A percentile compares a stretch with the other conserved stretches of the same genome.
Evolutionary conservation across 169 alveolate species (phyloP).

Genomic region (Plasmodium sp.): DNA sequence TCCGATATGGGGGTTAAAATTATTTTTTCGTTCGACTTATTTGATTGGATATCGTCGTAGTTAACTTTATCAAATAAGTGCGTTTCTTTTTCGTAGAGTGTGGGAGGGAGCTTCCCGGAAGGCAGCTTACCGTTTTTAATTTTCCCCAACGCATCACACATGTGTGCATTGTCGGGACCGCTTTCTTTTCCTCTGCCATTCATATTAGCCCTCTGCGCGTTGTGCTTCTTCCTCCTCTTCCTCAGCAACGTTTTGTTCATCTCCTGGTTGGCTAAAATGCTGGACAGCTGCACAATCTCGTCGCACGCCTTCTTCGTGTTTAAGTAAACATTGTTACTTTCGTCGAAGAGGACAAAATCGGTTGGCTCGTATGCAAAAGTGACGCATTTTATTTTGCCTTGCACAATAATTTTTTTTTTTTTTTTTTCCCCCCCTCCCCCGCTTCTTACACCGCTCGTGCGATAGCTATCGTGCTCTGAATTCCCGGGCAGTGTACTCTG

Average conservation of each 20-base stretch:
- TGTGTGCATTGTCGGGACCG: not conserved
- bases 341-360: slow-evolving; percentile 59
- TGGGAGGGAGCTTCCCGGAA: not conserved
- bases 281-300: slow-evolving; percentile 40
- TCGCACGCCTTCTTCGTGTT: slow-evolving; percentile 66
- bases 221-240: slow-evolving; percentile 35
- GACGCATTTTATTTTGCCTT: slow-evolving; percentile 11
- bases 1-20: slow-evolving; percentile 73
- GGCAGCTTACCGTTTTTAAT: not conserved
- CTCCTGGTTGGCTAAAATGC: slow-evolving; percentile 56
- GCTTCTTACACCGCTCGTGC: not conserved
- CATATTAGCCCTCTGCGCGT: slow-evolving; percentile 2
- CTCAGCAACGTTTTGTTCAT: slow-evolving; percentile 20
- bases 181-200: not conserved
- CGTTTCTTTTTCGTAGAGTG: not conserved
- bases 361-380: slow-evolving; percentile 19
- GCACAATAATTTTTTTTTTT: slow-evolving; percentile 26
- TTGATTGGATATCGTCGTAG: slow-evolving; percentile 69
- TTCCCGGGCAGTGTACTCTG: not conserved
- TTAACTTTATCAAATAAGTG: slow-evolving; percentile 64
- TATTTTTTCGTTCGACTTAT: slow-evolving; percentile 49
- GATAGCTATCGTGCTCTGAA: slow-evolving; percentile 13
- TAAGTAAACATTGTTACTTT: slow-evolving; percentile 23
- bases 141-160: not conserved
- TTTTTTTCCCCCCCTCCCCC: not conserved